Conservation (phyloP, 1,284 basidiomycete genomes). For the Pseudozyma sp. region DNA sequence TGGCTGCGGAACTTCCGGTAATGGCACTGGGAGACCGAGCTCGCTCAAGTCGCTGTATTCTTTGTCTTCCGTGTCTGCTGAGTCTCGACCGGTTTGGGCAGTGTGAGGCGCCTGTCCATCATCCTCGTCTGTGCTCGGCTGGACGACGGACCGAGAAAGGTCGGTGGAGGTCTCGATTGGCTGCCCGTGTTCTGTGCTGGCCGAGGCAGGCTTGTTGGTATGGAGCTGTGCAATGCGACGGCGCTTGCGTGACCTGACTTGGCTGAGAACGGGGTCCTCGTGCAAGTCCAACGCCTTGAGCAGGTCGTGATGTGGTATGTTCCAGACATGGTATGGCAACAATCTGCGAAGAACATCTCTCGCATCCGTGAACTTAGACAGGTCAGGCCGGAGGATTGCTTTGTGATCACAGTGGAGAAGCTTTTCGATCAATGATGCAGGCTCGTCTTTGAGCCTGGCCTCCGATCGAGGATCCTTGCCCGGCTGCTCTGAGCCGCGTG, state of each 20-base stretch:
- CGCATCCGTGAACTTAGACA: constrained; percentile 55
- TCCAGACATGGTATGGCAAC: constrained; percentile 65
- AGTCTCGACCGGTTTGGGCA: not conserved
- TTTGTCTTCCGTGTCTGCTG: not conserved
- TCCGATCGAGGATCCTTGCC: not conserved
- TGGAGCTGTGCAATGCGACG: constrained; percentile 23
- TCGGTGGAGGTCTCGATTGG: not conserved
- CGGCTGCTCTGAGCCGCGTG: not conserved
- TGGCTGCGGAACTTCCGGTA: constrained; percentile 35
- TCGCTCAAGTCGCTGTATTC: constrained; percentile 18
- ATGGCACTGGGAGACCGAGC: constrained; percentile 26
- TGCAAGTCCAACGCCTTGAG: constrained; percentile 24
- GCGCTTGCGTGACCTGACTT: constrained; percentile 35
- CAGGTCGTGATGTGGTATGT: constrained; percentile 61
- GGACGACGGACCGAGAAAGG: not conserved
- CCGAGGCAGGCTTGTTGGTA: not conserved
- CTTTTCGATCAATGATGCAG: constrained; percentile 15
- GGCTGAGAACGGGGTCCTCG: constrained; percentile 34
- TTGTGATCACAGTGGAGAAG: constrained; percentile 47
- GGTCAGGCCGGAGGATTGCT: constrained; percentile 53
- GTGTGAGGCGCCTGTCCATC: constrained; percentile 4
- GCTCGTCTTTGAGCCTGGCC: not conserved
- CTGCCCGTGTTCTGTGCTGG: not conserved
- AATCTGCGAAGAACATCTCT: constrained; percentile 58
- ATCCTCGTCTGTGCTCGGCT: not conserved